Conservation (phyloP, 805 yeast species). For the Candida maesae region DNA sequence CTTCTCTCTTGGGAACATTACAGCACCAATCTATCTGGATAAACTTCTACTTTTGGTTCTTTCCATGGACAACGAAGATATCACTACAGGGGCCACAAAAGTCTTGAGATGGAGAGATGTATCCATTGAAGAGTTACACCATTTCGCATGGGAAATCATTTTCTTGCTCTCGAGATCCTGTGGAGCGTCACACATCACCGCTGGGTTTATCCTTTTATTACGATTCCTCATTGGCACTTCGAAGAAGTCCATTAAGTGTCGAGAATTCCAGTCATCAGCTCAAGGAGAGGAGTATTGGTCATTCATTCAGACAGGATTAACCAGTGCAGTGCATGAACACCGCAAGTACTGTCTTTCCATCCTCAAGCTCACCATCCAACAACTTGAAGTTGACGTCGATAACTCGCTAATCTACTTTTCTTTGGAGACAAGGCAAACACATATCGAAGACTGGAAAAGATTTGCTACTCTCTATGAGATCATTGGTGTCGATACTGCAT, state of each 20-base stretch:
- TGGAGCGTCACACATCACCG: slow-evolving; percentile 32
- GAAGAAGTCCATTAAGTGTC: slow-evolving; percentile 4
- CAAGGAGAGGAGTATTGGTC: slow-evolving; percentile 47
- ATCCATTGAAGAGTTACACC: slow-evolving; percentile 21
- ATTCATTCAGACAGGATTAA: slow-evolving; percentile 51
- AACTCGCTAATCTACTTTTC: slow-evolving; percentile 24
- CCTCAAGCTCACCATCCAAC: slow-evolving; percentile 54
- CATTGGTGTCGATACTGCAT: slow-evolving; percentile 76
- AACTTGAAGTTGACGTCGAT: slow-evolving; percentile 33
- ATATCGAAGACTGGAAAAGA: slow-evolving; percentile 61
- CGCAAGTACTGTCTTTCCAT: slow-evolving; percentile 67
- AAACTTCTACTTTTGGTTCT: slow-evolving; percentile 32
- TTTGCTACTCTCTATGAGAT: slow-evolving; percentile 75
- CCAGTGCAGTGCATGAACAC: slow-evolving; percentile 56
- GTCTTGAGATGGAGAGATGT: slow-evolving; percentile 53
- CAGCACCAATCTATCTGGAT: slow-evolving; percentile 21
- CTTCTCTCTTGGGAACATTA: slow-evolving; percentile 7
- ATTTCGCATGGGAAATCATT: slow-evolving; percentile 44
- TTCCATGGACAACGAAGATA: slow-evolving; percentile 34
- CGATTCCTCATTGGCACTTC: slow-evolving; percentile 39
- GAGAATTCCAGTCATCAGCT: slow-evolving; percentile 3
- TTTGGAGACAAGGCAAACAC: slow-evolving; percentile 15
- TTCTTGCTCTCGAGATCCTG: slow-evolving; percentile 32
- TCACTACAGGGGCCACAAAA: slow-evolving; percentile 37
- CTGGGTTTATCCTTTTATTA: slow-evolving; percentile 53